Conservation (phyloP, 495 filamentous ascomycete genomes). For the Aspergillus nidulans region DNA sequence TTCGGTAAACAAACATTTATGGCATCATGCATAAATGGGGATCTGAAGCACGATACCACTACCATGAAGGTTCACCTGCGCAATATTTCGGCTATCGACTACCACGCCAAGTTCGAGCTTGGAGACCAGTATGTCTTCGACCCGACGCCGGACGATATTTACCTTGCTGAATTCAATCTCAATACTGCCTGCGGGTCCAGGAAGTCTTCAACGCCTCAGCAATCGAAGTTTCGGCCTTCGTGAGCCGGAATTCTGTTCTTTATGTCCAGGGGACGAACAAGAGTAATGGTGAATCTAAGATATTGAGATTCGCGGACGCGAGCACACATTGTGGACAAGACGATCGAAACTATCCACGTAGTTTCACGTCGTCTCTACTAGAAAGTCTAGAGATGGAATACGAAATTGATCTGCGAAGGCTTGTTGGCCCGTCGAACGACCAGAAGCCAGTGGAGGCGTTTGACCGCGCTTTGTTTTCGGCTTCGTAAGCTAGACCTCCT, state of each 20-base stretch:
- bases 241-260: not conserved
- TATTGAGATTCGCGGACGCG: not conserved
- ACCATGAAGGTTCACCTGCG: not conserved
- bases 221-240: not conserved
- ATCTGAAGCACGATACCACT: not conserved
- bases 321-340: not conserved
- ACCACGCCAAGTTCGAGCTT: not conserved
- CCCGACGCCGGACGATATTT: not conserved
- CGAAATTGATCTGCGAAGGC: no score
- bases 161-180: not conserved
- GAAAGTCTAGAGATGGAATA: no score
- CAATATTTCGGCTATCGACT: not conserved
- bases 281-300: not conserved
- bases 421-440: no score
- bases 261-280: not conserved
- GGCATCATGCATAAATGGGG: not conserved
- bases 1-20: not conserved
- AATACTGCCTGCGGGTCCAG: not conserved
- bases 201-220: not conserved
- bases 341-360: not conserved
- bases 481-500: no score
- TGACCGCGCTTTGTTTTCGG: no score
- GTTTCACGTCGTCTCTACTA: not conserved
- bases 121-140: not conserved
- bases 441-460: no score